A percentile compares a stretch with the other conserved stretches of the same genome.
Conservation (phyloP, 2,329 filamentous ascomycete genomes). For the Epichloe uncinata region DNA sequence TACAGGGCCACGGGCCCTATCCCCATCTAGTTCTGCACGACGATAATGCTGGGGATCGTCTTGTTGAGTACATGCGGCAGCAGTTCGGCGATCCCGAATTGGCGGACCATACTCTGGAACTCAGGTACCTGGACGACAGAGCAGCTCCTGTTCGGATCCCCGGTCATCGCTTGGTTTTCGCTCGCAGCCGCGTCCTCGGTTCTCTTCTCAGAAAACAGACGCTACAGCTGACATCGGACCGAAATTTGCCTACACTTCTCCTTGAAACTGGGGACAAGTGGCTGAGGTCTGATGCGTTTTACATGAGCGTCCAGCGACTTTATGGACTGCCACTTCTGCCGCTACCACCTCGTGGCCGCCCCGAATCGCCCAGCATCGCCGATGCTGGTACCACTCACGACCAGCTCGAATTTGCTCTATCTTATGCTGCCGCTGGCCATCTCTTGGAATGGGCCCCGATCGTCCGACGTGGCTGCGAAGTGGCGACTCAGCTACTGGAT, state of each 20-base stretch:
- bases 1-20: slow-evolving; percentile 17
- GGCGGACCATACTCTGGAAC: slow-evolving; percentile 33
- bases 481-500: slow-evolving; percentile 42
- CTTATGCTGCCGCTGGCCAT: slow-evolving; percentile 50
- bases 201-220: slow-evolving; percentile 14
- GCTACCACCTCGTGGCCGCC: slow-evolving; percentile 15
- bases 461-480: slow-evolving; percentile 42
- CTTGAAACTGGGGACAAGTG: slow-evolving; percentile 39
- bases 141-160: slow-evolving; percentile 29
- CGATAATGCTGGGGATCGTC: slow-evolving; percentile 21
- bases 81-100: slow-evolving; percentile 19
- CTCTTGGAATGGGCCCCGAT: slow-evolving; percentile 43
- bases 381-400: slow-evolving; percentile 27
- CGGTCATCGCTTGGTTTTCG: slow-evolving; percentile 42
- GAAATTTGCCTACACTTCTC: slow-evolving; percentile 17
- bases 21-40: slow-evolving; percentile 15
- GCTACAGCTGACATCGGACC: slow-evolving; percentile 17
- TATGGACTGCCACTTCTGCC: slow-evolving; percentile 40
- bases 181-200: slow-evolving; percentile 30
- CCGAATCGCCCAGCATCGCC: slow-evolving; percentile 18
- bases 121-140: slow-evolving; percentile 28
- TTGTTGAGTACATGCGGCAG: slow-evolving; percentile 26
- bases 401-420: slow-evolving; percentile 42
- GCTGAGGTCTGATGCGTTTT: slow-evolving; percentile 42
- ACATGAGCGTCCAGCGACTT: slow-evolving; percentile 41